Evolutionary conservation across 441 rosid genomes (phyloP), one percentile per base, ranked within the genome.

Genomic region (Geranium incanum): DNA sequence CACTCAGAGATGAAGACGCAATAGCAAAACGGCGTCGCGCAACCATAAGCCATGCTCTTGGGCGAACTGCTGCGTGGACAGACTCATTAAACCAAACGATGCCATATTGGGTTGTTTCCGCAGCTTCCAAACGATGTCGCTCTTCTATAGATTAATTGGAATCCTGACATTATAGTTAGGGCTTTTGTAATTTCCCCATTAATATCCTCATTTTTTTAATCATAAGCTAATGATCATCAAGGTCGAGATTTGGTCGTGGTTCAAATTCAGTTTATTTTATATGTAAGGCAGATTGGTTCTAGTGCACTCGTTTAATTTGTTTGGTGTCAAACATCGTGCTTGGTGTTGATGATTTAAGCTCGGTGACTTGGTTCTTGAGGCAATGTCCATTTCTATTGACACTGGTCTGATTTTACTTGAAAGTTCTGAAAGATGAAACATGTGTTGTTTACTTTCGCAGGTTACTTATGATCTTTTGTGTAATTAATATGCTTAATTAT

Each of bases 401-500:
- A 39, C 43, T 39, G 43, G 43, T 4, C 5, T 39, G 43, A 0
- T 38, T 38, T 38, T 3, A 38, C 41, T 38, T 38, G 41, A 7
- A 5, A 11, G 52, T 45, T 45, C 9, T 11, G 3, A 6, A 11
- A 9, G 52, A 48, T 48, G 23, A 13, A 60, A 57, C 16, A 21
- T 5, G 16, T 16, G 65, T 4, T 60, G 33, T 65, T 65, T 71
- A 0, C 1, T 9, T 72, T 48, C 79, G 81, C 90, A 94, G 97
- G 92, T 81, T 94, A 73, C 90, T 94, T 55, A 48, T 81, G 41
- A 82, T 90, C 67, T 94, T 94, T 82, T 94, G 99, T 76, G 79
- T 88, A 52, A 84, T 94, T 81, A 94, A 94, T 81, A 69, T 92
- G 85, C 67, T 92, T 59, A 94, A 88, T 72, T 94, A 94, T 70